Base-by-base conservation (phyloP, 2,329 filamentous ascomycete species). In the Helotiales sp. region DNA sequence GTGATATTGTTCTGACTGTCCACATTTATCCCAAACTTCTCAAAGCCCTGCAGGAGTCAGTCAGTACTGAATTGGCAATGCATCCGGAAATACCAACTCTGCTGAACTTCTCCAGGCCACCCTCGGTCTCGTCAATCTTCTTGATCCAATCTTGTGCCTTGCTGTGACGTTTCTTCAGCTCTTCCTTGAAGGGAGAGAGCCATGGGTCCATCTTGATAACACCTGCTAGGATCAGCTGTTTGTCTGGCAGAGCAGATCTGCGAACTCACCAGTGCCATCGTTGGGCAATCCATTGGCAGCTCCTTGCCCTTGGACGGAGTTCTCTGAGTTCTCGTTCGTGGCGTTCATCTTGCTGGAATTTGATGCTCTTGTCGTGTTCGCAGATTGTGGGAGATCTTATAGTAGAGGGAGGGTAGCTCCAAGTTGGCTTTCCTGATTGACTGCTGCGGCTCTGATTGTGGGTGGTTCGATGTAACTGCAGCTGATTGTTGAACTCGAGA, bases 101-200 rank as follows among this genome's bases (percentile, higher is more conserved):
- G 75, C 92, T 95, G 82, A 98, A 99, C 79, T 95, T 93, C 68
- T 97, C 93, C 50, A 99, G 78, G 17, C 96, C 93, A 59, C 96
- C 96, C 79, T 99, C 96, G 0, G 86, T 88, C 40, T 93, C 86
- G 70, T 97, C 83, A 77, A 99, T 92, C 30, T 82, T 90, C 78
- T 91, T 88, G 76, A 97, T 92, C 96, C 95, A 98, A 66, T 91
- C 83, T 74, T 96, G 89, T 11, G 94, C 89, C 77, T 92, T 93
- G 66, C 86, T 81, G 80, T 90, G 97, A 76, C 96, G 89, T 68
- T 88, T 86, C 79, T 88, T 90, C 71, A 99, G 84, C 34, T 89
- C 83, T 64, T 91, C 92, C 75, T 89, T 87, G 84, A 96, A 97
- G 4, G 96, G 95, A 61, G 88, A 87, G 63, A 99, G 88, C 87